Evolutionary conservation across 139 green algal genomes (phyloP), one percentile per base, ranked within the genome.

Genomic region (Haematococcus lacustris): DNA sequence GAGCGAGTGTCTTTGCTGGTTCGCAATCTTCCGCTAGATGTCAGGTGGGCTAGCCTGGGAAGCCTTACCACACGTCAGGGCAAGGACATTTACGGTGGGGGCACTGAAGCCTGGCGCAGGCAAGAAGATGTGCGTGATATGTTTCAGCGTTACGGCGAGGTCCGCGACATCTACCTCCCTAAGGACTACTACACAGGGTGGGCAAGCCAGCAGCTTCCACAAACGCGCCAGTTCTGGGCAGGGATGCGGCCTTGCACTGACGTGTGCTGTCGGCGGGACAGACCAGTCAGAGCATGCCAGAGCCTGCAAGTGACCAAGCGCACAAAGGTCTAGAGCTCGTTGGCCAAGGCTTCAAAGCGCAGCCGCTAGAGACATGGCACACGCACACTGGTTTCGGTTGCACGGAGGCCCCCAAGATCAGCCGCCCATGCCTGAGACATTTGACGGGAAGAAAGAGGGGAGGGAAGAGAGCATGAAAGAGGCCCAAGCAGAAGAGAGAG

Each of bases 111-210:
- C 2, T 65, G 23, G 28, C 80, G 59, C 77, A 91, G 85, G 66
- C 40, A 71, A 1, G 82, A 91, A 7, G 90, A 94, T 28, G 68
- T 94, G 38, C 77, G 82, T 2, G 60, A 59, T 33, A 86, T 86
- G 64, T 93, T 93, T 71, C 85, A 87, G 66, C 76, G 76, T 0
- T 96, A 88, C 73, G 67, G 87, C 26, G 66, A 80, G 39, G 71
- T 93, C n/a, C 68, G 83, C 4, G 90, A 96, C 59, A 77, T 93
- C 64, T 96, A 96, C 75, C 73, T 96, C 30, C 91, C 91, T 2
- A 71, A 83, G 17, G 87, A 92, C 71, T 91, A 84, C 72, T 89
- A 91, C 71, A 88, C 83, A 5, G 73, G 83, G 86, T 91, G 68
- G 81, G 62, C 23, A 53, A 28, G 23, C 25, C 21, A 32, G 43